These are phyloP conservation scores for Chrysanthemum lavandulifolium DNA, from an alignment of 129 eudicot genomes.

Conservation along the genomic window DNA sequence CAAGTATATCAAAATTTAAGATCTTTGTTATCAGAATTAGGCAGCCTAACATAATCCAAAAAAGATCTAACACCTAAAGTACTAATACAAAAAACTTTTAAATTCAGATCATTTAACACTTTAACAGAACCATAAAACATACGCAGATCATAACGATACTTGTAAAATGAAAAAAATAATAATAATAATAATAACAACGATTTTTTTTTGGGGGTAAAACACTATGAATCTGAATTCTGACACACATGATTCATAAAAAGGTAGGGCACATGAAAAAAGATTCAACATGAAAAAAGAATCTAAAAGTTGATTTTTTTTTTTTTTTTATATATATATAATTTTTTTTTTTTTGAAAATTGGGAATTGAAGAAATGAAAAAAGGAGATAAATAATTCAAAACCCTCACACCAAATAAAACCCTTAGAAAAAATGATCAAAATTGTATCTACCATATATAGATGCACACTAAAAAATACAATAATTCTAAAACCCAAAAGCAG, in stretches of 20 bases:
- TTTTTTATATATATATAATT: too few relatives aligned
- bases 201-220: background rate
- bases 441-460: background rate
- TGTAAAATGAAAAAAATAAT: background rate
- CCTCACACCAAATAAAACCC: slow-evolving; percentile 44
- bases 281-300: slow-evolving; percentile 14
- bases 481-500: slow-evolving; percentile 33
- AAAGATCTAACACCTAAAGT: slow-evolving; percentile 3
- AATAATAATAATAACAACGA: background rate
- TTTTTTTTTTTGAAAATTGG: background rate
- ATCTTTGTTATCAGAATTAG: slow-evolving; percentile 13
- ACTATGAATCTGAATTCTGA: slow-evolving; percentile 27
- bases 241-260: slow-evolving; percentile 23
- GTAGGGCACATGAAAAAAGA: slow-evolving; percentile 27
- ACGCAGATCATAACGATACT: slow-evolving; percentile 17
- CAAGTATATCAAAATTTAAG: slow-evolving; percentile 18
- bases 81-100: background rate
- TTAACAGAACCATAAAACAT: slow-evolving; percentile 10
- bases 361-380: slow-evolving; percentile 1
- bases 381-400: slow-evolving; percentile 26
- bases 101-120: slow-evolving; percentile 14
- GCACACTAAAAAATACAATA: background rate
- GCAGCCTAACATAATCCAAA: slow-evolving; percentile 9
- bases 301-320: too few relatives aligned
- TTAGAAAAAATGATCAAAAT: slow-evolving; percentile 16